These are phyloP conservation scores for Blastocystis sp. DNA, from an alignment of 352 stramenopile genomes.

Conservation along the genomic window DNA sequence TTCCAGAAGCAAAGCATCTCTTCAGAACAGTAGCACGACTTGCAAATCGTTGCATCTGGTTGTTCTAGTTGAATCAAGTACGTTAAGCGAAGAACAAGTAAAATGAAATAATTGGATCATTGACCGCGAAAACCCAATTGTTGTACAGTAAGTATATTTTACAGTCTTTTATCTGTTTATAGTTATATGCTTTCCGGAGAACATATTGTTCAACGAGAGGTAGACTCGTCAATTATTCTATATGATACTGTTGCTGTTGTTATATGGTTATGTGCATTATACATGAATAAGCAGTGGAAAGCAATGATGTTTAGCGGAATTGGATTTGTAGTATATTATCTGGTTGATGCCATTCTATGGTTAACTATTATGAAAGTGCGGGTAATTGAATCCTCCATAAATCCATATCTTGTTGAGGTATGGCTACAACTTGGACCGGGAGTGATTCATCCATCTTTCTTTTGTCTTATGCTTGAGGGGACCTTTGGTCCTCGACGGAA, in stretches of 20 bases:
- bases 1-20: constrained; percentile 75
- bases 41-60: neutral
- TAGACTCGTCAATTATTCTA: constrained; percentile 9
- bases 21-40: neutral
- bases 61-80: neutral
- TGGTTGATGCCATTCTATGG: constrained; percentile 58
- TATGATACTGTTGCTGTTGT: constrained; percentile 36
- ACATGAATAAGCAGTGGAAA: constrained; percentile 44
- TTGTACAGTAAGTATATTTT: neutral
- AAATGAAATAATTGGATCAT: neutral
- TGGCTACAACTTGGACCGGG: constrained; percentile 64
- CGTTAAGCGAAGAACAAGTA: neutral
- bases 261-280: constrained; percentile 24
- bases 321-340: constrained; percentile 59
- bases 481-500: constrained; percentile 43
- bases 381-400: neutral
- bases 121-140: neutral
- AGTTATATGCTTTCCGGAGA: neutral
- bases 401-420: constrained; percentile 39
- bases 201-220: constrained; percentile 20
- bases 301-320: neutral
- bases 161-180: neutral
- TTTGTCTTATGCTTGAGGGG: constrained; percentile 62
- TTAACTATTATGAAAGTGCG: constrained; percentile 11
- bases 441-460: constrained; percentile 63